Percentiles rank a stretch among this genome's conserved stretches.
Evolutionary conservation across 345 rosid genomes (phyloP).

Genomic region (Eucalyptus curtisii): DNA sequence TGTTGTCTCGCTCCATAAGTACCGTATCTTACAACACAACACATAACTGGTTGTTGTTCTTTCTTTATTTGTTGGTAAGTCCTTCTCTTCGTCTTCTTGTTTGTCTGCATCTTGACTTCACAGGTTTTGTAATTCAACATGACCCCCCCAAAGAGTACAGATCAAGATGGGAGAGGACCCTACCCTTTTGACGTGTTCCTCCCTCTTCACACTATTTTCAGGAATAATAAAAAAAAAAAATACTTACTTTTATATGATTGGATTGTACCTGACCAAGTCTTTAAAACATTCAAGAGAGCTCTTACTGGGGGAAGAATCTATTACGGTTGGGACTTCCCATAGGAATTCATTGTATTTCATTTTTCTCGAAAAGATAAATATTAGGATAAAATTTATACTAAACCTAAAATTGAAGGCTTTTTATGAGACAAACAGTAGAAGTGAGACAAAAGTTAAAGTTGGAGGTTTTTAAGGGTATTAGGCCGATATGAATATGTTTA

Average conservation of each 20-base stretch:
- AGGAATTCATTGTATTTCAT: accelerated
- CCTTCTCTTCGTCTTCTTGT: background rate
- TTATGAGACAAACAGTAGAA: no score
- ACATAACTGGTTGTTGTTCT: background rate
- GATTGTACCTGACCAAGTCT: no score
- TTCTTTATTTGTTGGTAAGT: no score
- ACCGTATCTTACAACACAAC: background rate
- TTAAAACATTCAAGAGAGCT: no score
- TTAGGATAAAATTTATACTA: no score
- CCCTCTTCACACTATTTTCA: background rate
- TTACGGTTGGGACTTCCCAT: no score
- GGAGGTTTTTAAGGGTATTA: background rate
- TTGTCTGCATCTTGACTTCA: background rate
- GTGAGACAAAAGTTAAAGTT: no score
- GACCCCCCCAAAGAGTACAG: background rate
- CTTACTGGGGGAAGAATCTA: no score
- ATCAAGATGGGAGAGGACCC: background rate
- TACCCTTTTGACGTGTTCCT: background rate
- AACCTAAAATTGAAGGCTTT: no score
- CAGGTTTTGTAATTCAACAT: background rate
- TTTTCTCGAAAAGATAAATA: no score
- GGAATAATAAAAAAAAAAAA: background rate
- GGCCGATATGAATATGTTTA: background rate
- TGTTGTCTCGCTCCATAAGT: background rate
- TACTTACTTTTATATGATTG: background rate